These are phyloP conservation scores for Cordyceps cicadae DNA, from an alignment of 2,329 filamentous ascomycete genomes.

Conservation along the genomic window DNA sequence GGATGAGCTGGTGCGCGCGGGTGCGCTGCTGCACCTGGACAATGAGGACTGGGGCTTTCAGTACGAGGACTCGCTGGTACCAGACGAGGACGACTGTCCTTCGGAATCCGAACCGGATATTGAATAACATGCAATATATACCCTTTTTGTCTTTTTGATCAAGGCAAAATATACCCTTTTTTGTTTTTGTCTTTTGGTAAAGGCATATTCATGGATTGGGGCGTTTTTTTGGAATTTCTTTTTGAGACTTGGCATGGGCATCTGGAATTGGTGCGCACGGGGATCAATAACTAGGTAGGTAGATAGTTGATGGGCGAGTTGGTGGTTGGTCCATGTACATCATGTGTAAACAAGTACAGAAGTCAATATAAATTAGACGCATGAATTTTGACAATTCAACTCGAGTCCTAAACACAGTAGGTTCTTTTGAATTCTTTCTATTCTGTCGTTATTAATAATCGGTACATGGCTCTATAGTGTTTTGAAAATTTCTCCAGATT, in stretches of 20 bases:
- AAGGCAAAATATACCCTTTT: no score
- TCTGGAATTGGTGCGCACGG: neutral
- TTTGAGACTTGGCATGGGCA: neutral
- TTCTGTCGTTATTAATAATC: constrained; percentile 2
- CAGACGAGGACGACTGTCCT: neutral
- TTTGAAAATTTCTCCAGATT: neutral
- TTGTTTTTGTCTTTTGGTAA: no score
- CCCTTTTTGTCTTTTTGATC: neutral
- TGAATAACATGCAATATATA: neutral
- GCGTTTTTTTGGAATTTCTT: neutral
- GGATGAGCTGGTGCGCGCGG: constrained; percentile 15
- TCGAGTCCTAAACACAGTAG: neutral
- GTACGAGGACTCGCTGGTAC: constrained; percentile 22
- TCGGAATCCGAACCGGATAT: neutral
- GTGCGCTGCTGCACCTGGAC: constrained; percentile 22
- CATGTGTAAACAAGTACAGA: neutral
- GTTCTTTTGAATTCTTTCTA: neutral
- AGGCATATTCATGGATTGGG: neutral
- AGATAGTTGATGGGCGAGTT: neutral
- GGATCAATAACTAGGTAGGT: no score
- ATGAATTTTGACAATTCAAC: neutral
- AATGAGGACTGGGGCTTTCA: constrained; percentile 25
- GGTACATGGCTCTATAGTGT: constrained; percentile 8
- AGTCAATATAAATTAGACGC: neutral
- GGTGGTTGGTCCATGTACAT: neutral